These are phyloP conservation scores for Calonectria hongkongensis DNA, from an alignment of 2,329 filamentous ascomycete genomes.

Conservation along the genomic window DNA sequence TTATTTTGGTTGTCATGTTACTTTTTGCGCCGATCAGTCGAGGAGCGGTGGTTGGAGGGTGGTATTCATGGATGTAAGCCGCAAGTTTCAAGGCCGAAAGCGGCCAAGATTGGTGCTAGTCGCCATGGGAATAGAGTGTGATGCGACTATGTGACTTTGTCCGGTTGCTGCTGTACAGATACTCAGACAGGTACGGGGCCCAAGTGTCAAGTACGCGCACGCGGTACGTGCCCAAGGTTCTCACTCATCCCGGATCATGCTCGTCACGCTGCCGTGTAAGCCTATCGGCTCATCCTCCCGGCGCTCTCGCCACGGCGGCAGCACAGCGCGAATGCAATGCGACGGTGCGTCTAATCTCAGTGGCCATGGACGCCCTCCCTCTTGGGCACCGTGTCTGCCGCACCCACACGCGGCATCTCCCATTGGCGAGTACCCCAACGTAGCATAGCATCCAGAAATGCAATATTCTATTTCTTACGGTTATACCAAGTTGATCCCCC, in stretches of 20 bases:
- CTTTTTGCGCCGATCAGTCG: conserved; percentile 16
- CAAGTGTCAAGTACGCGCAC: conserved; percentile 2
- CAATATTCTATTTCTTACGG: conserved; percentile 7
- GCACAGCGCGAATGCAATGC: conserved; percentile 20
- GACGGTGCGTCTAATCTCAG: conserved; percentile 10
- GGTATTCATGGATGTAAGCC: conserved; percentile 10
- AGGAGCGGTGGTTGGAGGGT: background rate
- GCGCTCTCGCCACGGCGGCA: conserved; percentile 4
- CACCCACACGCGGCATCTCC: background rate
- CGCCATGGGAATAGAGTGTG: background rate
- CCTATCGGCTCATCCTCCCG: conserved; percentile 31
- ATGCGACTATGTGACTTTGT: conserved; percentile 19
- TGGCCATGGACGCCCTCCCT: conserved; percentile 12
- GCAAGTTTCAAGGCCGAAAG: conserved; percentile 10
- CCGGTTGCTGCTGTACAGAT: conserved; percentile 1
- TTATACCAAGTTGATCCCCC: background rate
- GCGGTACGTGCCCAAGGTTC: conserved; percentile 1
- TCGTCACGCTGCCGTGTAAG: conserved; percentile 7
- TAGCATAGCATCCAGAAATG: conserved; percentile 7
- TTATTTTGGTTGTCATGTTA: conserved; percentile 5
- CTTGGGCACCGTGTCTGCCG: conserved; percentile 1
- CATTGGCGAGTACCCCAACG: background rate
- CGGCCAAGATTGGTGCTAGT: conserved; percentile 6
- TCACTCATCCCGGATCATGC: conserved; percentile 9
- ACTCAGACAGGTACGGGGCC: conserved; percentile 5